Percentiles rank a stretch among this genome's conserved stretches.
phyloP scores from a whole-genome alignment of 148 eudicot species.

The Diospyros kaki region DNA sequence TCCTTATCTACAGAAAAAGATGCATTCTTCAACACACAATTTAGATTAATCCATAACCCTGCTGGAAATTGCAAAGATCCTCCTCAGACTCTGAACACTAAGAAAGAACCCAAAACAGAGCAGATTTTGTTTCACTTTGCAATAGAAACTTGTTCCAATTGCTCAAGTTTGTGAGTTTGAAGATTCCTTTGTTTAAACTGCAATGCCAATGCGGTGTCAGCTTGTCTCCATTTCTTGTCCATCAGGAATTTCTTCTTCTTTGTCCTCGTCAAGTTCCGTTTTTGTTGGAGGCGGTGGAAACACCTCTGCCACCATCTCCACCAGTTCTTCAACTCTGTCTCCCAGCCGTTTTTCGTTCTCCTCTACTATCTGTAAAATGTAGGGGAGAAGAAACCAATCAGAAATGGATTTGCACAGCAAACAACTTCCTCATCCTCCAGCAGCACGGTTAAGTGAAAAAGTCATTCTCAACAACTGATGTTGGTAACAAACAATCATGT shows the following conservation, averaged over 20 bases:
- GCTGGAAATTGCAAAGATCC: no score
- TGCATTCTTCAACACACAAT: no score
- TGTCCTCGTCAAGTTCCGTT: constrained; percentile 17
- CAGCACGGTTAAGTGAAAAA: neutral
- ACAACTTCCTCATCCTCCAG: neutral
- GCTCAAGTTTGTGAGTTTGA: no score
- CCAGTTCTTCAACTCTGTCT: constrained; percentile 29
- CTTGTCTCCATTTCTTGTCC: constrained; percentile 5
- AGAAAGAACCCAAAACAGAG: no score
- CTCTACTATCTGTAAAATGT: constrained; percentile 41
- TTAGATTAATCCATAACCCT: no score
- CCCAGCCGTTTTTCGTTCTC: constrained; percentile 41
- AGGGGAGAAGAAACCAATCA: neutral
- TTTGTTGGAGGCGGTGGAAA: constrained; percentile 48
- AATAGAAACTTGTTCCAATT: no score
- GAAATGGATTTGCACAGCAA: neutral
- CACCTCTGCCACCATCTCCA: constrained; percentile 37
- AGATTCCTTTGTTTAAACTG: no score
- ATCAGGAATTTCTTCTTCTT: neutral
- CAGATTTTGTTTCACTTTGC: no score
- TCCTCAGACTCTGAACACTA: no score
- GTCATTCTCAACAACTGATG: neutral
- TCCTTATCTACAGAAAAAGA: no score
- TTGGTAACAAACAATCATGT: neutral
- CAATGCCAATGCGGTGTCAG: constrained; percentile 1